Conservation (phyloP, 192 early-diverging fungal genomes). For the Linnemannia hyalina region DNA sequence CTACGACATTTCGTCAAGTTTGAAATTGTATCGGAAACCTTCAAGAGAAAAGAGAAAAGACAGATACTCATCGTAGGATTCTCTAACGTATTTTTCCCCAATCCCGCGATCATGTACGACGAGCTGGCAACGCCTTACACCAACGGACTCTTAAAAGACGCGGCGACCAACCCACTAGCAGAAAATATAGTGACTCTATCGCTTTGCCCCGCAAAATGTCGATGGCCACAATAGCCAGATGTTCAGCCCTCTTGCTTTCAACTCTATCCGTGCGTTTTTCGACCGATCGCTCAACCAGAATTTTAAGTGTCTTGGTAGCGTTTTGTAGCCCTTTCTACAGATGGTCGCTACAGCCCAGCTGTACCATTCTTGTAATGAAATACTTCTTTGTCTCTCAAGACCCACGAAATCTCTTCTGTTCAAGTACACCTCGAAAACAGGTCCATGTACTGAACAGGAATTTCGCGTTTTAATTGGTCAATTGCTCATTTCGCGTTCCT, state of each 20-base stretch:
- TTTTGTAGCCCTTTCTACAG: background rate
- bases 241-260: background rate
- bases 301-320: background rate
- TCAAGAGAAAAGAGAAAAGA: background rate
- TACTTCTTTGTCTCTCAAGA: too few relatives aligned
- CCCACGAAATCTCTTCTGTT: too few relatives aligned
- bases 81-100: background rate
- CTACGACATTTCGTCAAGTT: background rate
- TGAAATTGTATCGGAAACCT: background rate
- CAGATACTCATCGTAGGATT: background rate
- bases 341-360: too few relatives aligned
- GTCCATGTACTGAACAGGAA: background rate
- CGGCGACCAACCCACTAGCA: background rate
- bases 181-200: background rate
- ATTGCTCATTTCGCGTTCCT: background rate
- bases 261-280: slow-evolving; percentile 9
- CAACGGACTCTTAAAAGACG: slow-evolving; percentile 2
- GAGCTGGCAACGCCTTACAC: slow-evolving; percentile 16
- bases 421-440: too few relatives aligned
- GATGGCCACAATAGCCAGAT: background rate
- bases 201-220: background rate
- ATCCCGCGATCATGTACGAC: background rate
- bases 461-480: background rate
- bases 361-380: too few relatives aligned
- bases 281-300: background rate